Percentiles rank a stretch among this genome's conserved stretches.
Conservation (phyloP, 768 basidiomycete genomes). For the Hemileccinum impolitum region DNA sequence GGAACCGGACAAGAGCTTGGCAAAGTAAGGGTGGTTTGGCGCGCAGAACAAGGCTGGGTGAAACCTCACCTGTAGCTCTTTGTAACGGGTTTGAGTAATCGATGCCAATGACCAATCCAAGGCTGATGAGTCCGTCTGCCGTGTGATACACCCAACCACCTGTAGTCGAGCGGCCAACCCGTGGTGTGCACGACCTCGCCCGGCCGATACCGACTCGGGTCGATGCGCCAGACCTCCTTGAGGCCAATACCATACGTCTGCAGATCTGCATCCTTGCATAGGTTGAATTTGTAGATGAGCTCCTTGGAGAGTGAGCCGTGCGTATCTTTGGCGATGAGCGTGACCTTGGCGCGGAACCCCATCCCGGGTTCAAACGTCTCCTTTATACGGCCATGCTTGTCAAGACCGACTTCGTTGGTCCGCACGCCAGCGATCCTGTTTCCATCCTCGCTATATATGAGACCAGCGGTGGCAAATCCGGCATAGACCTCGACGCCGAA, state of each 20-base stretch:
- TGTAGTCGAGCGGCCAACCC: constrained; percentile 85
- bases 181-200: constrained; percentile 87
- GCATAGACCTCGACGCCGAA: constrained; percentile 94
- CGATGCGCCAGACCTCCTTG: constrained; percentile 97
- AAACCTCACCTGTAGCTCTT: constrained; percentile 79
- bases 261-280: constrained; percentile 65
- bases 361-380: constrained; percentile 93
- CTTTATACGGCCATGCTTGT: constrained; percentile 71
- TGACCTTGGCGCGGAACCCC: constrained; percentile 90
- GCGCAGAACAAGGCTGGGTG: neutral
- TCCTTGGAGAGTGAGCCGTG: constrained; percentile 89
- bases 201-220: constrained; percentile 55
- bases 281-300: constrained; percentile 66
- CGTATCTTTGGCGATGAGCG: constrained; percentile 91
- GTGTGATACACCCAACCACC: constrained; percentile 95
- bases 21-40: constrained; percentile 74
- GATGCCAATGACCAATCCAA: constrained; percentile 90
- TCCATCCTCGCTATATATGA: constrained; percentile 63
- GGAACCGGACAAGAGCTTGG: constrained; percentile 69
- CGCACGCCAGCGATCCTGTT: constrained; percentile 55
- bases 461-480: constrained; percentile 88
- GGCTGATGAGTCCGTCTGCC: constrained; percentile 83
- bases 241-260: constrained; percentile 96
- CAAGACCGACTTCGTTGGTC: constrained; percentile 93
- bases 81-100: constrained; percentile 96